phyloP scores from a whole-genome alignment of 2,329 filamentous ascomycete genomes.

The Endoconidiophora laricicola region DNA sequence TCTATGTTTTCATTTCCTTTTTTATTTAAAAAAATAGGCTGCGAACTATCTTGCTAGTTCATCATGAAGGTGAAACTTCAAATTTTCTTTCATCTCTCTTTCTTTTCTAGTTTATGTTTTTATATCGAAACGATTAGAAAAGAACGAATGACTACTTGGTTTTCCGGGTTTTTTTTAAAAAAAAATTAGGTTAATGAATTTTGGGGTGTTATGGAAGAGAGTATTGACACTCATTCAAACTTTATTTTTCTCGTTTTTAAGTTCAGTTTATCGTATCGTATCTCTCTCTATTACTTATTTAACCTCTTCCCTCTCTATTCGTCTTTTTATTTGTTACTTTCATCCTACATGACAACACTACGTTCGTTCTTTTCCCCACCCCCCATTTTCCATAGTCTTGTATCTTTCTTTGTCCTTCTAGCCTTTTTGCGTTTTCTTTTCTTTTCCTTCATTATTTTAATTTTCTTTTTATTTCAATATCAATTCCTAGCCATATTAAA shows the following conservation, averaged over 20 bases:
- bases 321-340: not conserved
- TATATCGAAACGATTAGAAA: not conserved
- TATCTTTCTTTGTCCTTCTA: not conserved
- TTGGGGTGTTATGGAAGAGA: too few species aligned
- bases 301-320: not conserved
- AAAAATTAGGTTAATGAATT: too few species aligned
- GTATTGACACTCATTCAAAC: not conserved
- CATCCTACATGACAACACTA: not conserved
- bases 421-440: not conserved
- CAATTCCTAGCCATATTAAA: not conserved
- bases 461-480: not conserved
- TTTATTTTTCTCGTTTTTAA: not conserved
- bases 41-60: conserved; percentile 5
- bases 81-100: not conserved
- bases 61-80: too few species aligned
- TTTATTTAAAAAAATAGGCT: conserved; percentile 11
- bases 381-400: too few species aligned
- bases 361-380: not conserved
- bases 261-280: not conserved
- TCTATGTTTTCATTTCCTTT: not conserved
- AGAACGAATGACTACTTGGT: too few species aligned
- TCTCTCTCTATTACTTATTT: not conserved
- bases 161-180: too few species aligned
- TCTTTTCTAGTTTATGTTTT: not conserved
- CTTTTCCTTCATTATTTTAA: too few species aligned